Percentiles rank a stretch among this genome's conserved stretches.
Evolutionary conservation across 2,329 filamentous ascomycete species (phyloP).

Genomic region (Aspergillus texensis): DNA sequence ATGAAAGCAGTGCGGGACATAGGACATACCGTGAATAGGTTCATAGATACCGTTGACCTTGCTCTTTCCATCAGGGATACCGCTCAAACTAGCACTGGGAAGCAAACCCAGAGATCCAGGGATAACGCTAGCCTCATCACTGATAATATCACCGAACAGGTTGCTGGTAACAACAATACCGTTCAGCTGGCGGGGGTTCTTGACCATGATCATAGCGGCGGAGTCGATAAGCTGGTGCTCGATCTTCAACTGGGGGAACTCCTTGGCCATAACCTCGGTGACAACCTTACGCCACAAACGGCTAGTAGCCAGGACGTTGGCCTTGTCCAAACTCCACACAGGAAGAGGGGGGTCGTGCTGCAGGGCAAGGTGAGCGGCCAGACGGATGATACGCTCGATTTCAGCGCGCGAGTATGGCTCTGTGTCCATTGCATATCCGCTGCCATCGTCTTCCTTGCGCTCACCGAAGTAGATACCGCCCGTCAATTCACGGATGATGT

Average conservation of each 20-base stretch:
- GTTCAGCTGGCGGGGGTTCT: constrained; percentile 85
- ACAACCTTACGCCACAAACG: constrained; percentile 88
- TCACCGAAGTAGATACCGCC: constrained; percentile 96
- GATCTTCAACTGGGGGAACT: constrained; percentile 84
- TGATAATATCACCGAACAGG: constrained; percentile 94
- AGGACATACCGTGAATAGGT: constrained; percentile 80
- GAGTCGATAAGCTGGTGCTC: constrained; percentile 92
- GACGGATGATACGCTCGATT: constrained; percentile 82
- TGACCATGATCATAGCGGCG: constrained; percentile 97
- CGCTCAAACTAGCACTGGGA: constrained; percentile 83
- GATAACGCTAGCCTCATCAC: constrained; percentile 92
- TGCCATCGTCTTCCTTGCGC: constrained; percentile 73
- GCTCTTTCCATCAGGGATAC: constrained; percentile 80
- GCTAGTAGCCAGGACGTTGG: constrained; percentile 90
- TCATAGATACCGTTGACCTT: constrained; percentile 95
- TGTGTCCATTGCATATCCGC: constrained; percentile 77
- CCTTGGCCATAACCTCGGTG: constrained; percentile 78
- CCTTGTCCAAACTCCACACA: constrained; percentile 91
- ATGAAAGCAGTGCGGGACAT: neutral
- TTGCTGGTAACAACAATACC: constrained; percentile 93
- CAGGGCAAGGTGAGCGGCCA: constrained; percentile 79
- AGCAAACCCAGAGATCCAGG: constrained; percentile 86
- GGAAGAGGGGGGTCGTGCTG: constrained; percentile 73
- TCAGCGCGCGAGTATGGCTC: constrained; percentile 84
- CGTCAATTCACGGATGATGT: constrained; percentile 88